A percentile compares a stretch with the other conserved stretches of the same genome.
phyloP scores from a whole-genome alignment of 371 early-diverging fungal genomes.

The Mortierella sp. region DNA sequence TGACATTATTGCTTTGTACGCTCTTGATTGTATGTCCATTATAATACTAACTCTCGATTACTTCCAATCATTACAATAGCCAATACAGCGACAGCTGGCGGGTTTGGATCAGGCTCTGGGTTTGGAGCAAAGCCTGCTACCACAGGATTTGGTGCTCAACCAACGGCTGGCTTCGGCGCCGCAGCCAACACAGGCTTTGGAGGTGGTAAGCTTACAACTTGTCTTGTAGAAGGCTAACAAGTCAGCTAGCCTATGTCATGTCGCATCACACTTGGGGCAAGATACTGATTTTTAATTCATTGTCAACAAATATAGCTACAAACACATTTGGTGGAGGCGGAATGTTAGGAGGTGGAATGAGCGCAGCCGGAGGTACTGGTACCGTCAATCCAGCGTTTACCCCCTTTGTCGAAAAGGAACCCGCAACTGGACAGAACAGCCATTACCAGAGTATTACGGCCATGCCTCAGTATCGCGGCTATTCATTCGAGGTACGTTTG shows the following conservation, averaged over 20 bases:
- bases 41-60: not conserved
- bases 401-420: slow-evolving; percentile 76
- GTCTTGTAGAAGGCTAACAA: not conserved
- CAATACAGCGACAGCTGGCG: slow-evolving; percentile 54
- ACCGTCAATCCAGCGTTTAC: slow-evolving; percentile 84
- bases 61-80: slow-evolving; percentile 15
- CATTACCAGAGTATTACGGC: slow-evolving; percentile 85
- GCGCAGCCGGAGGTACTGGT: slow-evolving; percentile 63
- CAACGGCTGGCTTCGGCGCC: slow-evolving; percentile 55
- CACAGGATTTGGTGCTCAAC: slow-evolving; percentile 55
- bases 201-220: slow-evolving; percentile 11
- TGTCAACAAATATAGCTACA: slow-evolving; percentile 31
- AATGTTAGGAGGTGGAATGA: slow-evolving; percentile 61
- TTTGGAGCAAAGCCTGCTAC: slow-evolving; percentile 61
- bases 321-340: slow-evolving; percentile 68
- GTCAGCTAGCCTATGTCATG: too few relatives aligned
- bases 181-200: slow-evolving; percentile 62
- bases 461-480: slow-evolving; percentile 91
- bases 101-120: slow-evolving; percentile 61
- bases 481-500: slow-evolving; percentile 78
- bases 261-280: too few relatives aligned
- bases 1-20: not conserved
- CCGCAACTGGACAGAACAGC: slow-evolving; percentile 67
- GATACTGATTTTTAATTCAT: slow-evolving; percentile 34
- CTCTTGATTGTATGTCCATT: not conserved